phyloP scores from a whole-genome alignment of 495 filamentous ascomycete genomes.

The Neurospora sp. region DNA sequence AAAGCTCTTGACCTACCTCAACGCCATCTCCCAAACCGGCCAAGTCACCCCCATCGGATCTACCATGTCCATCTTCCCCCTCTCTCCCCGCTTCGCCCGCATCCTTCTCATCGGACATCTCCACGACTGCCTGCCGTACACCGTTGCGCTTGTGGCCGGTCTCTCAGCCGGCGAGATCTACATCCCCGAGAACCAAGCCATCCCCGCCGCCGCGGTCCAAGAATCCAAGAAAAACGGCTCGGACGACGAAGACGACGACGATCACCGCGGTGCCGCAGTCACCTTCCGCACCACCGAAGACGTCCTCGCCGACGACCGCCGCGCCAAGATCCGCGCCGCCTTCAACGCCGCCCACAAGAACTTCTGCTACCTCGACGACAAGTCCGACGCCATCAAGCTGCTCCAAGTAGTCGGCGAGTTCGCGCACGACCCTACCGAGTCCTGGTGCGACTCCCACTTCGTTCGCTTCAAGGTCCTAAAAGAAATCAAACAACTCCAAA shows the following conservation, averaged over 20 bases:
- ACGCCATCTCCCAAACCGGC: conserved; percentile 55
- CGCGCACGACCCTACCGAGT: conserved; percentile 51
- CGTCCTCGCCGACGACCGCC: conserved; percentile 55
- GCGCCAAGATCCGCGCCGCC: conserved; percentile 52
- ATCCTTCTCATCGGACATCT: conserved; percentile 82
- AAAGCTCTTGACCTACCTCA: conserved; percentile 66
- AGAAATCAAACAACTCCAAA: conserved; percentile 72
- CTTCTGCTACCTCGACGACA: conserved; percentile 71
- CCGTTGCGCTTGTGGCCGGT: conserved; percentile 79
- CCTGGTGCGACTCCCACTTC: conserved; percentile 74
- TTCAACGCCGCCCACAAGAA: conserved; percentile 68
- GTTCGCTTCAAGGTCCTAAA: conserved; percentile 74
- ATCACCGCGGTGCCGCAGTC: too few relatives aligned
- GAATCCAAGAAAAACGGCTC: conserved; percentile 8
- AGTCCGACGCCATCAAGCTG: conserved; percentile 81
- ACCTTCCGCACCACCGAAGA: conserved; percentile 53
- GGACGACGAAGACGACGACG: conserved; percentile 14
- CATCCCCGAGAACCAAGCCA: conserved; percentile 71
- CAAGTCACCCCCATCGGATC: conserved; percentile 66
- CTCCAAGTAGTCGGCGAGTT: conserved; percentile 82
- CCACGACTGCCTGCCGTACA: conserved; percentile 73
- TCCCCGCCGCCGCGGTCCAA: conserved; percentile 34
- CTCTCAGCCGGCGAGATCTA: conserved; percentile 84
- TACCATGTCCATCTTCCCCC: conserved; percentile 76
- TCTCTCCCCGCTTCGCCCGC: conserved; percentile 81